phyloP scores from a whole-genome alignment of 139 green algal genomes.

The Nannochloris sp. region DNA sequence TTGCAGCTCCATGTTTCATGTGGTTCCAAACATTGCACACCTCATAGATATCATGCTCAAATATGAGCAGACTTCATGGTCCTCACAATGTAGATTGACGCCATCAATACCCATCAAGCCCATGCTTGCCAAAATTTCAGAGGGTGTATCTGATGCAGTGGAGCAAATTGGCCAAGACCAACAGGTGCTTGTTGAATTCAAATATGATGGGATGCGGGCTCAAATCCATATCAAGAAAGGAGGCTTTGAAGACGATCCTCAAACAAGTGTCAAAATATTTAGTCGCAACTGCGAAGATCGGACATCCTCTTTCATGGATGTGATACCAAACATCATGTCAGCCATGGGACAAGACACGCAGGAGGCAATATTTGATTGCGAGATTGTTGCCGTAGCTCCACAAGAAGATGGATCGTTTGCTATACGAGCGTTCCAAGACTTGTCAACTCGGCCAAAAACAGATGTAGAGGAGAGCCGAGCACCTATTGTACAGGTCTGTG shows the following conservation, averaged over 20 bases:
- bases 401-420: constrained; percentile 10
- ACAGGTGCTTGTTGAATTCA: constrained; percentile 63
- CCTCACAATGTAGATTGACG: constrained; percentile 36
- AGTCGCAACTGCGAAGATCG: constrained; percentile 73
- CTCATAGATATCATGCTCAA: constrained; percentile 57
- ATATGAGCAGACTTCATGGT: constrained; percentile 39
- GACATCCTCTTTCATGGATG: constrained; percentile 59
- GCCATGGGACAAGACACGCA: constrained; percentile 9
- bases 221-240: constrained; percentile 70
- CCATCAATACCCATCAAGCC: constrained; percentile 75
- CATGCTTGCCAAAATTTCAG: constrained; percentile 74
- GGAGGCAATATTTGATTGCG: constrained; percentile 54
- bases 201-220: constrained; percentile 82
- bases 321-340: constrained; percentile 30
- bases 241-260: not conserved
- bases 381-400: constrained; percentile 73
- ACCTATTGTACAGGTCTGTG: constrained; percentile 50
- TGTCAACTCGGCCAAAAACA: constrained; percentile 55
- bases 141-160: constrained; percentile 50
- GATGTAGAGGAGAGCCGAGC: not conserved
- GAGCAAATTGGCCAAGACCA: constrained; percentile 30
- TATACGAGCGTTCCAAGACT: constrained; percentile 76
- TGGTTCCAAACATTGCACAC: constrained; percentile 63
- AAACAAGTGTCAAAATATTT: constrained; percentile 58
- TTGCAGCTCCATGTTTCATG: constrained; percentile 60